These are phyloP conservation scores for Pseudogymnoascus destructans DNA, from an alignment of 2,329 filamentous ascomycete species.

Conservation along the genomic window DNA sequence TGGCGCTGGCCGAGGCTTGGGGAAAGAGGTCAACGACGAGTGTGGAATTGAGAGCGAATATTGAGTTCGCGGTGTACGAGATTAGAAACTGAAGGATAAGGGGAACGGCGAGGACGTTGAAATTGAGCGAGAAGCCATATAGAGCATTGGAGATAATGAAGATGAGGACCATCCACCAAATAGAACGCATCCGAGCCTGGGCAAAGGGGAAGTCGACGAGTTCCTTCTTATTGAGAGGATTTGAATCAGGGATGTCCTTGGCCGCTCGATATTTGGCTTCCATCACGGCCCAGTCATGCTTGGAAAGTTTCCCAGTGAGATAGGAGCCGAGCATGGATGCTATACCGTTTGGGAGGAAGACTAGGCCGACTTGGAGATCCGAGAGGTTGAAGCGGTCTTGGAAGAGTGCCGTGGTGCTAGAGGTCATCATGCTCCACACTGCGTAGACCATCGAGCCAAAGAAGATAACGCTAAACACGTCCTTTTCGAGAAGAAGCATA, in stretches of 20 bases:
- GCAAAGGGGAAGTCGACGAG: slow-evolving; percentile 32
- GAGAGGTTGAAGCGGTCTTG: slow-evolving; percentile 29
- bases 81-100: slow-evolving; percentile 27
- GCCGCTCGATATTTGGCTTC: slow-evolving; percentile 26
- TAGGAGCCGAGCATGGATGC: slow-evolving; percentile 31
- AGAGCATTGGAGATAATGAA: slow-evolving; percentile 27
- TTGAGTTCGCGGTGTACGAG: slow-evolving; percentile 25
- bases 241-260: slow-evolving; percentile 23
- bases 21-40: slow-evolving; percentile 27
- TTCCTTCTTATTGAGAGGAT: slow-evolving; percentile 19
- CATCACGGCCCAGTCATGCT: slow-evolving; percentile 28
- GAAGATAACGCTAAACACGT: slow-evolving; percentile 32
- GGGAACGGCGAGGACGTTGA: slow-evolving; percentile 22
- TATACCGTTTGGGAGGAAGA: slow-evolving; percentile 31
- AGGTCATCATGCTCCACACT: slow-evolving; percentile 36
- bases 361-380: slow-evolving; percentile 29
- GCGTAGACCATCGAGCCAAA: slow-evolving; percentile 34
- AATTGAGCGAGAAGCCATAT: slow-evolving; percentile 26
- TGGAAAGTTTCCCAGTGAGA: slow-evolving; percentile 30
- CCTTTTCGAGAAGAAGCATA: slow-evolving; percentile 32
- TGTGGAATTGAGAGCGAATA: slow-evolving; percentile 25
- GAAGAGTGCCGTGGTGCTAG: slow-evolving; percentile 31
- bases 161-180: slow-evolving; percentile 27
- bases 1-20: slow-evolving; percentile 24
- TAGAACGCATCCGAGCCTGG: slow-evolving; percentile 25